A percentile compares a stretch with the other conserved stretches of the same genome.
Conservation (phyloP, 192 early-diverging fungal species). For the Gryganskiella cystojenkinii region DNA sequence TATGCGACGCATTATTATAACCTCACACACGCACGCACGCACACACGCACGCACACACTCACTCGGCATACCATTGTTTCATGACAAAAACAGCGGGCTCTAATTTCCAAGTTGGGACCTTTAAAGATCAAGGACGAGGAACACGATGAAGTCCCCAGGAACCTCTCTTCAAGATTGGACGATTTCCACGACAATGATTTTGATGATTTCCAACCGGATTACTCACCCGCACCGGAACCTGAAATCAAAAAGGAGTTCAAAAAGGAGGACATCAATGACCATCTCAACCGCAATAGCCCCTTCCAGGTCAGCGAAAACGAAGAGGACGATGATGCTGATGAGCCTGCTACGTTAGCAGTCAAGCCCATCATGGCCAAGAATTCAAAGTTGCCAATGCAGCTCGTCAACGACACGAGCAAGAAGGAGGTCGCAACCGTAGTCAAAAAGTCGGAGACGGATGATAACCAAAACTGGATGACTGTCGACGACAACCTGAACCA, state of each 20-base stretch:
- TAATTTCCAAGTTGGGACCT: conserved; percentile 33
- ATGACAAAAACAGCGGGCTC: conserved; percentile 9
- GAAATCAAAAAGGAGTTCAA: conserved; percentile 34
- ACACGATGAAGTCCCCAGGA: conserved; percentile 6
- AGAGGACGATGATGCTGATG: conserved; percentile 20
- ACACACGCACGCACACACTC: neutral
- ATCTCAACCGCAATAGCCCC: conserved; percentile 17
- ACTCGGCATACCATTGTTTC: neutral
- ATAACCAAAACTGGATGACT: conserved; percentile 30
- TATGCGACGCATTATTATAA: neutral
- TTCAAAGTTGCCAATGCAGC: conserved; percentile 10
- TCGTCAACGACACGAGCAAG: conserved; percentile 17
- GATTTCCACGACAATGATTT: conserved; percentile 13
- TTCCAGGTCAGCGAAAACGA: no score
- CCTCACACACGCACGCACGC: neutral
- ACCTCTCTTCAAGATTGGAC: conserved; percentile 8
- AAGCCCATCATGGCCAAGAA: conserved; percentile 16
- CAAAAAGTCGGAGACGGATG: conserved; percentile 26
- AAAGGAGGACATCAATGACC: no score
- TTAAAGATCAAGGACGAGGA: conserved; percentile 45
- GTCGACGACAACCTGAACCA: conserved; percentile 27
- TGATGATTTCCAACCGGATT: neutral
- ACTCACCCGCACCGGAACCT: conserved; percentile 9
- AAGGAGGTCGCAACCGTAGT: conserved; percentile 36
- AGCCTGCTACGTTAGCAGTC: conserved; percentile 1